Conservation (phyloP, 2,329 filamentous ascomycete species). For the Cercospora sp. region DNA sequence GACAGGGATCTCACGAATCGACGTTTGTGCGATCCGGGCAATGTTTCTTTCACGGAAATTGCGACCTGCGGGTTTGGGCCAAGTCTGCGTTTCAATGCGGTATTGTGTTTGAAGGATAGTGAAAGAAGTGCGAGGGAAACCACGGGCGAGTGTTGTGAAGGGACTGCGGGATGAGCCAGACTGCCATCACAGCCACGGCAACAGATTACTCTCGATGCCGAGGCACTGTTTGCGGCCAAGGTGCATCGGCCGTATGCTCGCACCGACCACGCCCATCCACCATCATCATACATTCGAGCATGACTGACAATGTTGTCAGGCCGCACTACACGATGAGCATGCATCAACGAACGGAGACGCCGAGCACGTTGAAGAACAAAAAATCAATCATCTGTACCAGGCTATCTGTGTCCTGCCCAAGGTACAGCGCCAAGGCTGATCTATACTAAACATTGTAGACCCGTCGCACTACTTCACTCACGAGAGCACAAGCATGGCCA, state of each 20-base stretch:
- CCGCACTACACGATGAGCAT: neutral
- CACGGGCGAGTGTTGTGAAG: neutral
- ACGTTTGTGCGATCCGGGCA: neutral
- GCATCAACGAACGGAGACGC: neutral
- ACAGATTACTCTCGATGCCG: neutral
- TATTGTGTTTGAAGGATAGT: neutral
- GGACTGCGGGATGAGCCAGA: neutral
- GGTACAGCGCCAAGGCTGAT: slow-evolving; percentile 14
- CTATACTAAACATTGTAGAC: slow-evolving; percentile 1
- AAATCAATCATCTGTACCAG: slow-evolving; percentile 16
- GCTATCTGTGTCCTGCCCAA: slow-evolving; percentile 21
- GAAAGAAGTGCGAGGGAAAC: neutral
- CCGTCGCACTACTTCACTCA: slow-evolving; percentile 5
- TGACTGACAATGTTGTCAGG: neutral
- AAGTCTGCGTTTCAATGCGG: neutral
- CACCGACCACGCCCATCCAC: neutral
- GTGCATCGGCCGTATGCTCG: neutral
- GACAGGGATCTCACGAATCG: neutral
- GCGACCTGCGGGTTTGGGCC: neutral
- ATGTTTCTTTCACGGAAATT: neutral
- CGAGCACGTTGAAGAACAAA: neutral
- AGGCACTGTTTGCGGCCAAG: neutral
- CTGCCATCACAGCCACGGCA: neutral
- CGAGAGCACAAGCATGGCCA: slow-evolving; percentile 6
- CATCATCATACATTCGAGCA: neutral